Evolutionary conservation across 495 filamentous ascomycete genomes (phyloP).

Genomic region (Annulohypoxylon maeteangense): DNA sequence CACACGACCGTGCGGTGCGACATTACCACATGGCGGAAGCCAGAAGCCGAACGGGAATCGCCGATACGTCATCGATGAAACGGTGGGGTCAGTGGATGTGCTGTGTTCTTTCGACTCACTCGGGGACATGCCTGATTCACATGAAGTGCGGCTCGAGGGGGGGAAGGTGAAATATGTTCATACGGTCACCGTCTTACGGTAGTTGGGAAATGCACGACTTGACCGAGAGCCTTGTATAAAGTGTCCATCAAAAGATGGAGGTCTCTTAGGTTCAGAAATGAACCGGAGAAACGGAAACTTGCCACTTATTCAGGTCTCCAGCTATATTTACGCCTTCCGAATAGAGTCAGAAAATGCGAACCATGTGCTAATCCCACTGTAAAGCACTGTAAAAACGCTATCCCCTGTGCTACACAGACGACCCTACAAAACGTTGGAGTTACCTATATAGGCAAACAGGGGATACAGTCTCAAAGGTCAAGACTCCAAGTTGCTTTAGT

Average conservation of each 20-base stretch:
- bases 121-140: constrained; percentile 57
- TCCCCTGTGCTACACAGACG: too few relatives aligned
- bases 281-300: background rate
- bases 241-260: too few relatives aligned
- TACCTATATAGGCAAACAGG: too few relatives aligned
- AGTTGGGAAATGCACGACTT: background rate
- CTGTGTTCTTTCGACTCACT: constrained; percentile 59
- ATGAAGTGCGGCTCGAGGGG: constrained; percentile 56
- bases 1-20: constrained; percentile 54
- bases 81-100: constrained; percentile 57
- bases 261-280: background rate
- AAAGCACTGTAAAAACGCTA: too few relatives aligned
- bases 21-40: constrained; percentile 54
- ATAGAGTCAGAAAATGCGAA: too few relatives aligned
- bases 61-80: constrained; percentile 64
- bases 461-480: too few relatives aligned
- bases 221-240: background rate
- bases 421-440: too few relatives aligned
- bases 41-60: constrained; percentile 53
- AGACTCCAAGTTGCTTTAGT: too few relatives aligned
- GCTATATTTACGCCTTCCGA: too few relatives aligned
- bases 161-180: constrained; percentile 62
- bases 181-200: constrained; percentile 49
- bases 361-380: too few relatives aligned
- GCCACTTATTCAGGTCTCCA: too few relatives aligned